Base-by-base conservation (phyloP, 2,329 filamentous ascomycete genomes). In the Diaporthe longicolla region DNA sequence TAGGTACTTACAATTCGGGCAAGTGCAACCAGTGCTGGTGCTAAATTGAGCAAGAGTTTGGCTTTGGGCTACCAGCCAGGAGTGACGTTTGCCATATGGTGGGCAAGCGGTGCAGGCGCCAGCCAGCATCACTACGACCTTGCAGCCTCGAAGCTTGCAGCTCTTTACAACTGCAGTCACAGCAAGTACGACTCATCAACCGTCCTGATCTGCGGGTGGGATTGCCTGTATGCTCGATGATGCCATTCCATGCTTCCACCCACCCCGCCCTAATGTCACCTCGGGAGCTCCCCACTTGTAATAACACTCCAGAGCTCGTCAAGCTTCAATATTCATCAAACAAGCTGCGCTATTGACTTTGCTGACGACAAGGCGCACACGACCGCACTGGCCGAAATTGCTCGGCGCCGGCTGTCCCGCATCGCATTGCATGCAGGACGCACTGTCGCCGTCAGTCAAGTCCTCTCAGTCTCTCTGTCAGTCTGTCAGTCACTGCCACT, bases 321-420 rank as follows among this genome's bases (percentile, higher is more conserved):
- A 68, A 68, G 63, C 63, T 68, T 68, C 63, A 54, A 68, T 68
- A 68, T 68, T 68, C 63, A 68, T 54, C 63, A 68, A 68, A 68
- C 63, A 68, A 40, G 63, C 48, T 70, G 52, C 54, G 66, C 66
- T 58, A 70, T 58, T 57, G 52, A 57, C 19, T 70, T 59, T 71
- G 55, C 55, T 40, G 69, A 61, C 58, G 55, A 63, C 54, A 52
- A 63, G 37, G 45, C 69, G 57, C 69, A 54, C 57, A 40, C 45
- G 24, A 40, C 32, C 69, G 69, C 69, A 52, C 48, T 71, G 69
- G 52, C 69, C 69, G 69, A 71, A 32, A 71, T 71, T 71, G 69
- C 69, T 61, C 48, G 69, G 57, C 32, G 32, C 45, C 69, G 69
- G 45, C 58, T 61, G 55, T 71, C 69, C 69, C 69, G 69, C 54